phyloP scores from a whole-genome alignment of 257 asterid species.

The Solanum lignicaule region DNA sequence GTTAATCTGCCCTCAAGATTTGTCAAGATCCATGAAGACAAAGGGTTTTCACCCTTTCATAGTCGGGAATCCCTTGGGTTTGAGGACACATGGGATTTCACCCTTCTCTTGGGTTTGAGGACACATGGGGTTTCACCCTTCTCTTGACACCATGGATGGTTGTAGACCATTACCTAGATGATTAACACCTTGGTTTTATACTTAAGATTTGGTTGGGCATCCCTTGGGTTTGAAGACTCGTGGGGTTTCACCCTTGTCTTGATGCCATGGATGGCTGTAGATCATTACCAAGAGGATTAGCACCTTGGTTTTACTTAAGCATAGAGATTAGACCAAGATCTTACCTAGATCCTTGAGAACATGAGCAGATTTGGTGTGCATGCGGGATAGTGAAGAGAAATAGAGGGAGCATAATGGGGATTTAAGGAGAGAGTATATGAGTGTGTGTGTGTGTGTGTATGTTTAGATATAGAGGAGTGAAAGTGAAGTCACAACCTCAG shows the following conservation, averaged over 20 bases:
- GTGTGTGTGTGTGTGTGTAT: not conserved
- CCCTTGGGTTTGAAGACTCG: not conserved
- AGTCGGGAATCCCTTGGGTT: not conserved
- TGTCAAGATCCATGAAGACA: not conserved
- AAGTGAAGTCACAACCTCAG: not conserved
- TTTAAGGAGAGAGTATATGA: not conserved
- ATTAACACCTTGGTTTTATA: too few relatives aligned
- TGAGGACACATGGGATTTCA: not conserved
- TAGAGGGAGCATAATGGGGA: not conserved
- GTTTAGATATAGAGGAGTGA: not conserved
- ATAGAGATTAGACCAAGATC: not conserved
- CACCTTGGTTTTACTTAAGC: not conserved
- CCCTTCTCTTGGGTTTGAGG: not conserved
- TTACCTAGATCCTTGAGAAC: not conserved
- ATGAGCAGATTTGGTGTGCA: not conserved
- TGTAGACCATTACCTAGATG: too few relatives aligned
- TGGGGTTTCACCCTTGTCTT: not conserved
- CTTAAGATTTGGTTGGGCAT: too few relatives aligned
- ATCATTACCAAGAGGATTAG: not conserved
- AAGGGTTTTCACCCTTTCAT: not conserved
- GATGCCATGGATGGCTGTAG: not conserved
- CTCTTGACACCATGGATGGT: too few relatives aligned
- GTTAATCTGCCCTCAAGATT: not conserved
- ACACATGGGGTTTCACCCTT: too few relatives aligned
- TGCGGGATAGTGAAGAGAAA: not conserved